Conservation (phyloP, 176 grass and related monocot species). For the Phragmites australis region DNA sequence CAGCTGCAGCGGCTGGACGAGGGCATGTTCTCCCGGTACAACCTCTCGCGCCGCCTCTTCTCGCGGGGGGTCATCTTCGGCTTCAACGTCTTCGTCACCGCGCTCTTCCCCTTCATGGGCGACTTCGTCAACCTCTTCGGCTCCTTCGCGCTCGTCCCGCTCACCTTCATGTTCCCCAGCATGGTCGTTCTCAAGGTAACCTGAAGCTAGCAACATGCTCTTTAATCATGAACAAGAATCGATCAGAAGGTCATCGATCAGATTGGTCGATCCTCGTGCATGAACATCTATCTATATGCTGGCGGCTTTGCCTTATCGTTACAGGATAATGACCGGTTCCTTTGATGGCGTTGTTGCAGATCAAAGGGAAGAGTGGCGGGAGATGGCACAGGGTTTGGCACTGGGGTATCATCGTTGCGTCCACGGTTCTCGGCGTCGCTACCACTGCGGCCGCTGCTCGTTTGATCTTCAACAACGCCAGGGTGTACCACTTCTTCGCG, state of each 20-base stretch:
- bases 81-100: constrained; percentile 66
- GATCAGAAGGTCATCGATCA: not conserved
- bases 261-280: not conserved
- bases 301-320: not conserved
- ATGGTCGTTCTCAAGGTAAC: constrained; percentile 74
- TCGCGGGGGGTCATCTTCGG: constrained; percentile 60
- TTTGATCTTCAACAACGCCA: constrained; percentile 57
- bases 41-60: constrained; percentile 58
- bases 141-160: constrained; percentile 78
- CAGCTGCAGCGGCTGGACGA: constrained; percentile 67
- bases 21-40: constrained; percentile 73
- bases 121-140: constrained; percentile 91
- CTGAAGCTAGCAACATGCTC: not conserved
- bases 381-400: constrained; percentile 63
- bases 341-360: constrained; percentile 31
- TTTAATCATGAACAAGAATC: too few relatives aligned
- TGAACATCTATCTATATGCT: not conserved
- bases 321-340: not conserved
- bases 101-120: constrained; percentile 88
- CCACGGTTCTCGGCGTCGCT: constrained; percentile 44
- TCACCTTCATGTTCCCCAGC: constrained; percentile 87
- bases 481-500: constrained; percentile 51
- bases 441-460: constrained; percentile 63
- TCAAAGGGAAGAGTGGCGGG: constrained; percentile 40
- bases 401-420: constrained; percentile 54